Percentiles rank a stretch among this genome's conserved stretches.
Evolutionary conservation across 2,329 filamentous ascomycete genomes (phyloP).

Genomic region (Epichloe baconii): DNA sequence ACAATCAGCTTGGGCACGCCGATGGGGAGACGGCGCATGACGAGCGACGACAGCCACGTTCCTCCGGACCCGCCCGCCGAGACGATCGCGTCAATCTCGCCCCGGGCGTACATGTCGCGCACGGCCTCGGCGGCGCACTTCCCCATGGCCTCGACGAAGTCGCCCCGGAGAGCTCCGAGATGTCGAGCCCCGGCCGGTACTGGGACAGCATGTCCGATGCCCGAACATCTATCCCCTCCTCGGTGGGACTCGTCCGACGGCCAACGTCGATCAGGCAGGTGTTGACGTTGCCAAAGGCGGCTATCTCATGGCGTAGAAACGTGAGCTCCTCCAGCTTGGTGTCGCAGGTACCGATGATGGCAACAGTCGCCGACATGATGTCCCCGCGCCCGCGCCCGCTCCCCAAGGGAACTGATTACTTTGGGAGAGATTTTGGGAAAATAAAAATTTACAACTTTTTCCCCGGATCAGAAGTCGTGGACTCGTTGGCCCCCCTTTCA

Average conservation of each 20-base stretch:
- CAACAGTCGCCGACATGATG: conserved; percentile 24
- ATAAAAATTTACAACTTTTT: too few relatives aligned
- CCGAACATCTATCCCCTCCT: conserved; percentile 32
- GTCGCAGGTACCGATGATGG: conserved; percentile 50
- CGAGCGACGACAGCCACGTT: conserved; percentile 44
- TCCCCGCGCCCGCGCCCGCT: neutral
- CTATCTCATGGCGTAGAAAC: conserved; percentile 36
- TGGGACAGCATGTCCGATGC: conserved; percentile 27
- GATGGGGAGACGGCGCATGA: conserved; percentile 50
- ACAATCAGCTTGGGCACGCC: conserved; percentile 60
- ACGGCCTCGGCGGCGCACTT: conserved; percentile 30
- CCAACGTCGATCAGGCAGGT: conserved; percentile 31
- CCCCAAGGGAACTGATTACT: too few relatives aligned
- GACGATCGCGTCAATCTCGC: conserved; percentile 40
- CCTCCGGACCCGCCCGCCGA: conserved; percentile 50
- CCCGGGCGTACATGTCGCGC: conserved; percentile 21
- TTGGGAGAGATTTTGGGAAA: too few relatives aligned
- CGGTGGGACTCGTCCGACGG: conserved; percentile 25
- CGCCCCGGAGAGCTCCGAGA: conserved; percentile 30
- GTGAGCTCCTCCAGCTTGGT: conserved; percentile 49
- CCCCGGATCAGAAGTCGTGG: too few relatives aligned
- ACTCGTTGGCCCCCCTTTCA: too few relatives aligned
- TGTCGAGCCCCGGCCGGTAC: conserved; percentile 17
- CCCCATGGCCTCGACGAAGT: conserved; percentile 45
- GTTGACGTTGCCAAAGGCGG: conserved; percentile 9